Conservation (phyloP, 2,329 filamentous ascomycete genomes). For the Pseudopyricularia javanii region DNA sequence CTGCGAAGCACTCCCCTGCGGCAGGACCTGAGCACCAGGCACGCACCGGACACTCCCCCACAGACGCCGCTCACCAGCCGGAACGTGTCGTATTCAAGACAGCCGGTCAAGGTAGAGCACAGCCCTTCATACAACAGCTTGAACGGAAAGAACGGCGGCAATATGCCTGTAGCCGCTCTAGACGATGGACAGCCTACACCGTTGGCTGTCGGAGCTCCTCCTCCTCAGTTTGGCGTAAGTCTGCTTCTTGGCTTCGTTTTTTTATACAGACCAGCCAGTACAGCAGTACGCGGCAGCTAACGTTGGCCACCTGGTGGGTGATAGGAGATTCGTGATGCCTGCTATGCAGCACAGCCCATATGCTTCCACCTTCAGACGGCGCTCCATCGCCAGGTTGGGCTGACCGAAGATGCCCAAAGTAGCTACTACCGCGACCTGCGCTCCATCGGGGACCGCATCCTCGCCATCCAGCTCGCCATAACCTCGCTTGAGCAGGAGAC, state of each 20-base stretch:
- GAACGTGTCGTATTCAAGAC: not conserved
- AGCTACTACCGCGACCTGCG: conserved; percentile 7
- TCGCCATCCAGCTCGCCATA: conserved; percentile 8
- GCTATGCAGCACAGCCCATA: conserved; percentile 8
- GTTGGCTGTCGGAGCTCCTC: not conserved
- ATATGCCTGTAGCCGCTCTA: not conserved
- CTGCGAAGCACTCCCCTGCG: not conserved
- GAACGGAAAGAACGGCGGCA: not conserved
- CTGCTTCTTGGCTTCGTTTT: too few species aligned
- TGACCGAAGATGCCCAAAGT: conserved; percentile 5
- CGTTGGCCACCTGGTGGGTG: too few species aligned
- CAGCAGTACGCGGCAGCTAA: too few species aligned
- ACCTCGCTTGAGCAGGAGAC: conserved; percentile 6
- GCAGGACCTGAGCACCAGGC: not conserved
- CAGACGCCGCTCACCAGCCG: not conserved
- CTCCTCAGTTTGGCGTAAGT: not conserved
- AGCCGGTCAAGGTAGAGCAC: not conserved
- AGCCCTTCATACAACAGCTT: not conserved
- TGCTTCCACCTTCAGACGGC: conserved; percentile 11
- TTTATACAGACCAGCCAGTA: too few species aligned
- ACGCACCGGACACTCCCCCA: not conserved
- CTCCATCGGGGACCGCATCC: conserved; percentile 8
- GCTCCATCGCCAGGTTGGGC: conserved; percentile 8
- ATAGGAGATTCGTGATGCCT: conserved; percentile 9
- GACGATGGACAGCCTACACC: not conserved